Evolutionary conservation across 768 basidiomycete genomes (phyloP), one percentile per base, ranked within the genome.

Genomic region (Lactarius pseudohatsudake): DNA sequence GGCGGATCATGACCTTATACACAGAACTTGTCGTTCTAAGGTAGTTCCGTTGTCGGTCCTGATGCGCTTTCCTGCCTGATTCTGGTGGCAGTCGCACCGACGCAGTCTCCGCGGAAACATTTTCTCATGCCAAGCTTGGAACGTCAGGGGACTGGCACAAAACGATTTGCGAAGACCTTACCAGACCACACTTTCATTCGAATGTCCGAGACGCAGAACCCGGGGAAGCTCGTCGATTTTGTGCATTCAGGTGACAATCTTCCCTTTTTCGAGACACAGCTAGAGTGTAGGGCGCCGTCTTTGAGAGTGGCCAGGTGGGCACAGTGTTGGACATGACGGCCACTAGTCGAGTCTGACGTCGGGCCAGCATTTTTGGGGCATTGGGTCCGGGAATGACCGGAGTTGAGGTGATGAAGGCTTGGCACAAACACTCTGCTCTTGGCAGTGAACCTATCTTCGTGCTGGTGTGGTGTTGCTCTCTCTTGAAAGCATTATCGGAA

Each of bases 141-240:
- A 16, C 61, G 55, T 16, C 26, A 62, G 45, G 20, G 36, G 9
- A 15, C 9, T 38, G 30, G 40, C 54, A 58, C 59, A 66, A 36
- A 36, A 54, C 4, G 41, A 56, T 61, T 59, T 60, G 18, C 36
- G 32, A 13, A 30, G 20, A 28, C 79, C 86, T 65, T 65, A 93
- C 93, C 91, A 93, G 90, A 50, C 89, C 91, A 65, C 92, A 83
- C 76, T 96, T 96, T 79, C 94, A 96, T 70, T 96, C 91, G 71
- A 90, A 94, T 1, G 90, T 87, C 13, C 91, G 75, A 86, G 87
- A 60, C 94, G 82, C 63, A 96, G 78, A 32, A 85, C 83, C 73
- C 86, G 85, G 75, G 94, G 93, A 28, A 96, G 81, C 69, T 92
- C 88, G 61, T 87, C 79, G 28, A 77, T 78, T 76, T 95, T 56